A percentile compares a stretch with the other conserved stretches of the same genome.
Conservation (phyloP, 2,329 filamentous ascomycete genomes). For the Chaetomium globosum region DNA sequence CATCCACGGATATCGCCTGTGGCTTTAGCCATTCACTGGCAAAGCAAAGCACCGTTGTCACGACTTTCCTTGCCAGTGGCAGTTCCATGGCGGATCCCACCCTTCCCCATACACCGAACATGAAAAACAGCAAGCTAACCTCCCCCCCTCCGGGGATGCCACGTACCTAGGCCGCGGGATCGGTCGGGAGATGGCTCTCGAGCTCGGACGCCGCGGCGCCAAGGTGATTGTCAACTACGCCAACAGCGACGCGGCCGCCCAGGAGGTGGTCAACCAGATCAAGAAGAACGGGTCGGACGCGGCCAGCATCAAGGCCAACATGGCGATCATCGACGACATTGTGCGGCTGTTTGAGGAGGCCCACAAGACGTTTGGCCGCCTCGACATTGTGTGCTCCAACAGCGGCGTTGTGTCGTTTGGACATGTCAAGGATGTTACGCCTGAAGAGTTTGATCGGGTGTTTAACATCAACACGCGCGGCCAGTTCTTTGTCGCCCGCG, state of each 20-base stretch:
- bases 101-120: not conserved
- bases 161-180: constrained; percentile 56
- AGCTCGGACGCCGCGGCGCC: constrained; percentile 66
- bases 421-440: constrained; percentile 67
- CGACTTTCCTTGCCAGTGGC: too few relatives aligned
- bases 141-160: not conserved
- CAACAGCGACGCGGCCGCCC: constrained; percentile 64
- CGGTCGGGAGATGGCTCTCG: constrained; percentile 66
- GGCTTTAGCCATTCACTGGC: not conserved
- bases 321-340: constrained; percentile 66
- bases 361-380: constrained; percentile 63
- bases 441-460: constrained; percentile 72
- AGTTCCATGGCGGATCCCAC: too few relatives aligned
- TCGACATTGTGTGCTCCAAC: constrained; percentile 73
- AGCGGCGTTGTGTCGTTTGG: constrained; percentile 69
- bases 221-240: constrained; percentile 70
- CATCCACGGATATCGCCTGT: not conserved
- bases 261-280: constrained; percentile 67
- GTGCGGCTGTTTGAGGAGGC: constrained; percentile 65
- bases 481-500: constrained; percentile 72
- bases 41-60: too few relatives aligned
- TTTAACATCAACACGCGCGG: constrained; percentile 69
- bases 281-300: constrained; percentile 65
- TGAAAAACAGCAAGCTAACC: constrained; percentile 5
- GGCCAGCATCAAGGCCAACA: constrained; percentile 58